Percentiles rank a stretch among this genome's conserved stretches.
phyloP scores from a whole-genome alignment of 257 asterid species.

The Solanum bukasovii region DNA sequence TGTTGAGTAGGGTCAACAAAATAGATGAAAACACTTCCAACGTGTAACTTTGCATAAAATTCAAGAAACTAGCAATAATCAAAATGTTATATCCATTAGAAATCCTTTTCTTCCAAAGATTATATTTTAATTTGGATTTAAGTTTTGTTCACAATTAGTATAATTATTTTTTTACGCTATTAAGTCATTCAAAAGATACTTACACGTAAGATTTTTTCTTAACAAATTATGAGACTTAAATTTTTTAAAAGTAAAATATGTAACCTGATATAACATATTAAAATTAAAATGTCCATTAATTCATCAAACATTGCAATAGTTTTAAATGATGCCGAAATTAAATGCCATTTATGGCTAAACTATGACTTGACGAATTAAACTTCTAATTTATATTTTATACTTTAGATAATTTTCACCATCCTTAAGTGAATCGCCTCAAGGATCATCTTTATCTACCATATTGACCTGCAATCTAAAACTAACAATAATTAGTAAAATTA shows the following conservation, averaged over 20 bases:
- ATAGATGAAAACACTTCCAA: no score
- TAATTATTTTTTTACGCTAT: background rate
- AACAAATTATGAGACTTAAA: no score
- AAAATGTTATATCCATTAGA: no score
- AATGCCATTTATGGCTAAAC: background rate
- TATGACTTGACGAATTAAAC: background rate
- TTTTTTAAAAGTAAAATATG: no score
- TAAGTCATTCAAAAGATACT: no score
- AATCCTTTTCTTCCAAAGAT: no score
- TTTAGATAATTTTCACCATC: background rate
- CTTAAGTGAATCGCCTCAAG: background rate
- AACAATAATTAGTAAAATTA: background rate
- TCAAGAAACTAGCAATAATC: no score
- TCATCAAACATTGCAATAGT: background rate
- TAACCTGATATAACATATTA: no score
- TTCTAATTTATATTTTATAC: background rate
- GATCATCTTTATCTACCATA: background rate
- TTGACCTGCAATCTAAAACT: background rate
- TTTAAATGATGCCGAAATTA: background rate
- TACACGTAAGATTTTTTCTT: no score
- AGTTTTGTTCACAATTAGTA: no score
- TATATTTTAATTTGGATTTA: background rate
- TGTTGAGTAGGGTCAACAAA: no score
- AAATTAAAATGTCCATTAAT: background rate
- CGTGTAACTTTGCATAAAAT: no score